These are phyloP conservation scores for Dioscorea dumetorum DNA, from an alignment of 106 monocot species.

Conservation along the genomic window DNA sequence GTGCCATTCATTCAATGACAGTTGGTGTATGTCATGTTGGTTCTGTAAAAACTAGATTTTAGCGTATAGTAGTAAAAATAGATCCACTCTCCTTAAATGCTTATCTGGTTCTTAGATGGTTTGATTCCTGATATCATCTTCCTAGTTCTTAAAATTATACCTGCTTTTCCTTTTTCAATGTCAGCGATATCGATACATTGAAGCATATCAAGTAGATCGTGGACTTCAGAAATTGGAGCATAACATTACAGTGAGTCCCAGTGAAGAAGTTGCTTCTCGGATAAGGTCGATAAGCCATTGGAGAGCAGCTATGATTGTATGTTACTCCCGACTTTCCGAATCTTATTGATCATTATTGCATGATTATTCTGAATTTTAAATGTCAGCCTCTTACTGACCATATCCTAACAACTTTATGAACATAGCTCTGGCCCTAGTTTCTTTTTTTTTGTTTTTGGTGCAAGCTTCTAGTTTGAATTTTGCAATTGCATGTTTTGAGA, in stretches of 20 bases:
- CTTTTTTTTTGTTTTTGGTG: background rate
- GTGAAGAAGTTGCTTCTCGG: constrained; percentile 28
- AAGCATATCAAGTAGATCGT: constrained; percentile 68
- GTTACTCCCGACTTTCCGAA: constrained; percentile 13
- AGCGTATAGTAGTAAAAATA: background rate
- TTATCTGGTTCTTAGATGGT: background rate
- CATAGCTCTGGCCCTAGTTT: no score
- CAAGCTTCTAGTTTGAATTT: background rate
- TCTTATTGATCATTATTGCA: background rate
- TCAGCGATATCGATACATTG: constrained; percentile 76
- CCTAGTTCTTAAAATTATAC: background rate
- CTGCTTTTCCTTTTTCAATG: background rate
- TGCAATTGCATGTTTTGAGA: background rate
- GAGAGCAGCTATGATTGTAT: constrained; percentile 78
- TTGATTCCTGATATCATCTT: background rate
- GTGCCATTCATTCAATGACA: background rate
- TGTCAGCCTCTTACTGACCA: no score
- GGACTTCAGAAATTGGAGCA: constrained; percentile 55
- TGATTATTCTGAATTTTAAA: background rate
- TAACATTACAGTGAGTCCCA: constrained; percentile 24
- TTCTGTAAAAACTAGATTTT: background rate
- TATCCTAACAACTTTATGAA: no score
- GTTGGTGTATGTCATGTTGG: background rate
- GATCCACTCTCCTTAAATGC: background rate
- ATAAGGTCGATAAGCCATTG: constrained; percentile 52